Evolutionary conservation across 2,329 filamentous ascomycete genomes (phyloP), one percentile per base, ranked within the genome.

Genomic region (Penicillium crustosum): DNA sequence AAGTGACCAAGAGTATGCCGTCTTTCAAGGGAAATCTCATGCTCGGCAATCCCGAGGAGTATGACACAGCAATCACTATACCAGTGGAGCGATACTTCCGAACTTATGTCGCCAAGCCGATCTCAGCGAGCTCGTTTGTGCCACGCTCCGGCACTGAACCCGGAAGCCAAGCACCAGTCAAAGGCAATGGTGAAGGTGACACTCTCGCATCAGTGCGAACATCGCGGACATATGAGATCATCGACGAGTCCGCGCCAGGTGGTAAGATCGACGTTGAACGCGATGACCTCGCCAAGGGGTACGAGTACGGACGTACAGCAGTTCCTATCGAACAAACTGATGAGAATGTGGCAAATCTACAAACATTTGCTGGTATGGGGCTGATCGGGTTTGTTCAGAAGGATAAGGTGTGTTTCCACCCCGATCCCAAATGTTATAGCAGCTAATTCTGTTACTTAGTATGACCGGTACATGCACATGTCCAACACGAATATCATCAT

Each of bases 81-180:
- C 87, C 90, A 56, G 88, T 99, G 1, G 92, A 97, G 74, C 86
- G 94, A 55, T 99, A 95, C 72, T 93, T 93, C 66, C 89, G 89
- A 73, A 94, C 89, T 0, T 91, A 93, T 75, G 78, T 88, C 29
- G 91, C 91, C 8, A 84, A 84, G 60, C 83, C 92, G 1, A 86
- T 88, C 3, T 83, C 88, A 9, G 91, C 93, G 27, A 95, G 87
- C 70, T 89, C 86, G 1, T 95, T 93, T 56, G 88, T 91, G 27
- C 68, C 82, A 6, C 76, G 79, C 36, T 75, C 79, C 27, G 79
- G 80, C 42, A 63, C 77, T 31, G 70, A 71, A n/a, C 76, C 59
- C 12, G 62, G 66, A 15, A 61, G 53, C 29, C 76, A 77, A 53
- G 51, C 42, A 38, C 70, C 71, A 19, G 68, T 56, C 33, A 36